Evolutionary conservation across 768 basidiomycete species (phyloP), one percentile per base, ranked within the genome.

Genomic region (Podaxis carcinomalis): DNA sequence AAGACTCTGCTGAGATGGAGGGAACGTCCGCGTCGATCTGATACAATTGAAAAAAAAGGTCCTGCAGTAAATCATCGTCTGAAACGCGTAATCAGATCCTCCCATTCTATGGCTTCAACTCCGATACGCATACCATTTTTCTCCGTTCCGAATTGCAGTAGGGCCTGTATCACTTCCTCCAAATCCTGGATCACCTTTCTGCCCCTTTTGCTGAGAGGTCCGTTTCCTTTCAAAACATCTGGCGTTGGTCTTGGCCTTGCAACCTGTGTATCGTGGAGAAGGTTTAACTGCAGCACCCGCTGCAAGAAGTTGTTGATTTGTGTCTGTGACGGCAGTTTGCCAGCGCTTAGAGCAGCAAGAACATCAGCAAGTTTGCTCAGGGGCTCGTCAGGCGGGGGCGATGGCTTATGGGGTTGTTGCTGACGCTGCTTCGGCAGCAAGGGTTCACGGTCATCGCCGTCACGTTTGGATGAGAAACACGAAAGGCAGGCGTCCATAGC

Each of bases 51-150:
- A 69, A 75, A 23, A 75, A 62, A 7, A 78, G 32, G n/a, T 76
- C 74, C 64, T 79, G 78, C 2, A 79, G 36, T 62, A 66, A 71
- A 63, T 78, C 68, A 58, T 77, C 76, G 53, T 70, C 76, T 77
- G 51, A 14, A 50, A 16, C 11, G 56, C 5, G 11, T 32, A 42
- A 25, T 35, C 54, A 27, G n/a, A 42, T 27, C 27, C 13, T 27
- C 27, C 13, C 11, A 23, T 36, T 23, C n/a, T 16, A 32, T 27
- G 51, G 1, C 13, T 2, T 35, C 13, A 5, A 35, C 6, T 37
- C 11, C n/a, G 14, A 19, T 32, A 40, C 5, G 61, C 71, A 27
- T 56, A 75, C 78, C 70, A 56, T 78, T 79, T 62, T 78, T 77
- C 60, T 78, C 75, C 61, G 73, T 62, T 0, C 73, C 72, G 57